Base-by-base conservation (phyloP, 352 stramenopile species). In the Halophytophthora polymorphica region DNA sequence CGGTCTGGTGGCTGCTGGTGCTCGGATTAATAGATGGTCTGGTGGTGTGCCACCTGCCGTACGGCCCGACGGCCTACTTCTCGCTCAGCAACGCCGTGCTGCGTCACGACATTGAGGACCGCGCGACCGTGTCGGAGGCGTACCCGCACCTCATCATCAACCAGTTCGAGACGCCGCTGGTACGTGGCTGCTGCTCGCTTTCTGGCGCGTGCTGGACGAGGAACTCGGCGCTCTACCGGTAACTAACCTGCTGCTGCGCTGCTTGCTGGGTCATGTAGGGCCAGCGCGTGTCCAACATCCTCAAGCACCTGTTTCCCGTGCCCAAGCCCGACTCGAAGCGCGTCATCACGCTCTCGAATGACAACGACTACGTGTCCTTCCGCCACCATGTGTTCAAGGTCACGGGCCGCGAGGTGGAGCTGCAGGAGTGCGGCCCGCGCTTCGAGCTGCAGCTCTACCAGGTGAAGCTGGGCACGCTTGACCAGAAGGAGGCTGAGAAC, bases 361-460 rank as follows among this genome's bases (percentile, higher is more conserved):
- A 98, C 57, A 93, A 98, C 61, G 97, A 99, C 77, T 98, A 97
- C 64, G 97, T 99, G 58, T 98, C 90, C 19, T 99, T 99, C 74
- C 93, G 97, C 39, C 97, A 99, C 75, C 97, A 99, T 75, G 96
- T 98, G 28, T 99, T 98, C 73, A 97, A 96, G 66, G 97, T 98
- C 58, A 89, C 79, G 37, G 87, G 89, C 3, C 73, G 84, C 12
- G 80, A 92, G 49, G 93, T 99, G 14, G 86, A 96, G 53, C 79
- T 99, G 35, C 91, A 97, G 62, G 96, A 99, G 68, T 93, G 83
- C 40, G 85, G 97, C 1, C 97, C 97, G 23, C 83, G 97, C 34
- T 99, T 99, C 71, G 97, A 99, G 75, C 86, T 99, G 73, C 89
- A 97, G 69, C 69, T 99, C 31, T 99, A 99, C 77, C 94, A 99